These are phyloP conservation scores for Talaromyces nanjingensis DNA, from an alignment of 495 filamentous ascomycete species.

Conservation along the genomic window DNA sequence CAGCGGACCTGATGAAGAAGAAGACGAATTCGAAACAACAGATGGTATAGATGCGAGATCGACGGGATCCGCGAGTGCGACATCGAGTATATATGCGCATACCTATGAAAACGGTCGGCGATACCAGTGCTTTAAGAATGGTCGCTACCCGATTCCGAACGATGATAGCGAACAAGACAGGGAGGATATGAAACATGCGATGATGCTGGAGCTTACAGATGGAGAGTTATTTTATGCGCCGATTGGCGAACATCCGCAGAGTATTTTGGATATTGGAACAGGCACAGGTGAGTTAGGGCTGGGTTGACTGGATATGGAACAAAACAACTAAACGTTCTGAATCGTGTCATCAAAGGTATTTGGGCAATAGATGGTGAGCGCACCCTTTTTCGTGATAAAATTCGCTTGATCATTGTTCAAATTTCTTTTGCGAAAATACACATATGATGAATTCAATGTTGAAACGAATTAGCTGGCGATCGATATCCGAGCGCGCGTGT, in stretches of 20 bases:
- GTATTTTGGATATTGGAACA: conserved; percentile 42
- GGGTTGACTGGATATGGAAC: background rate
- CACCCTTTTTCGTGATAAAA: background rate
- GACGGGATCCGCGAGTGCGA: conserved; percentile 6
- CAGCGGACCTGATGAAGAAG: background rate
- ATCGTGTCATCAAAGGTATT: conserved; percentile 23
- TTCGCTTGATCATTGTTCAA: background rate
- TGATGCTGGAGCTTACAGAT: conserved; percentile 30
- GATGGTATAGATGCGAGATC: background rate
- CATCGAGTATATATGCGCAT: conserved; percentile 9
- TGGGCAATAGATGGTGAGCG: conserved; percentile 37
- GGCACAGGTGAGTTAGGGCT: conserved; percentile 33
- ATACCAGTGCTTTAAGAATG: conserved; percentile 11
- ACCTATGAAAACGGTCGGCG: conserved; percentile 10
- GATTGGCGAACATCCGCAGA: conserved; percentile 27
- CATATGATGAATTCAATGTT: background rate
- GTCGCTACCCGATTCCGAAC: conserved; percentile 9
- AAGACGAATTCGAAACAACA: conserved; percentile 6
- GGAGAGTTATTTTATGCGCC: conserved; percentile 36
- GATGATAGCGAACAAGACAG: conserved; percentile 48
- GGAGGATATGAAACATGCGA: conserved; percentile 52
- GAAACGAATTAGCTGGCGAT: conserved; percentile 11
- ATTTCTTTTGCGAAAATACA: background rate
- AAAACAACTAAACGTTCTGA: background rate
- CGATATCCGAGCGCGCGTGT: conserved; percentile 27